A percentile compares a stretch with the other conserved stretches of the same genome.
phyloP scores from a whole-genome alignment of 352 stramenopile species.

The Pythium dissimile region DNA sequence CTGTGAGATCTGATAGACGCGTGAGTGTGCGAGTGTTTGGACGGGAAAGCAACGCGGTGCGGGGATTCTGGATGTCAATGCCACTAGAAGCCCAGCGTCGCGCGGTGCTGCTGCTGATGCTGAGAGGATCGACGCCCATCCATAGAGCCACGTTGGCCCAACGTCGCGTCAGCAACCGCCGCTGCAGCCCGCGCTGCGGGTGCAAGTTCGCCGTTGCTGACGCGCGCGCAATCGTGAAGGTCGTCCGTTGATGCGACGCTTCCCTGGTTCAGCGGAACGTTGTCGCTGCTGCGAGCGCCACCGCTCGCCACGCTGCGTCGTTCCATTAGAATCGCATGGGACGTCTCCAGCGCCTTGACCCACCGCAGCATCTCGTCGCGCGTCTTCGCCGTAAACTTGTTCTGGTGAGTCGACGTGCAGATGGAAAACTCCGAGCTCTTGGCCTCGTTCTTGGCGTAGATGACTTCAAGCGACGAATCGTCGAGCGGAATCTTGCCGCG shows the following conservation, averaged over 20 bases:
- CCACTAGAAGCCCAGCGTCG: conserved; percentile 66
- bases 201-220: conserved; percentile 14
- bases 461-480: conserved; percentile 63
- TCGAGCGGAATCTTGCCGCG: conserved; percentile 64
- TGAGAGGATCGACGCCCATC: conserved; percentile 15
- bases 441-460: conserved; percentile 61
- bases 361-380: conserved; percentile 68
- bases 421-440: conserved; percentile 80
- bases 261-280: conserved; percentile 21
- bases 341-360: conserved; percentile 54
- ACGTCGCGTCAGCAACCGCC: background rate
- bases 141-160: conserved; percentile 1
- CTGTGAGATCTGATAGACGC: conserved; percentile 20
- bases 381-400: conserved; percentile 66
- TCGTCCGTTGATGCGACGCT: conserved; percentile 27
- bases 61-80: conserved; percentile 19
- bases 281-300: conserved; percentile 19
- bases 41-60: too few species aligned
- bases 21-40: background rate
- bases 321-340: conserved; percentile 52
- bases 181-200: conserved; percentile 10
- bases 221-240: background rate
- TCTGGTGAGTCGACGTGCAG: conserved; percentile 71
- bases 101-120: conserved; percentile 34
- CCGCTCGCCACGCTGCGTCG: conserved; percentile 10